Base-by-base conservation (phyloP, 768 basidiomycete genomes). In the Albatrellus ellisii region DNA sequence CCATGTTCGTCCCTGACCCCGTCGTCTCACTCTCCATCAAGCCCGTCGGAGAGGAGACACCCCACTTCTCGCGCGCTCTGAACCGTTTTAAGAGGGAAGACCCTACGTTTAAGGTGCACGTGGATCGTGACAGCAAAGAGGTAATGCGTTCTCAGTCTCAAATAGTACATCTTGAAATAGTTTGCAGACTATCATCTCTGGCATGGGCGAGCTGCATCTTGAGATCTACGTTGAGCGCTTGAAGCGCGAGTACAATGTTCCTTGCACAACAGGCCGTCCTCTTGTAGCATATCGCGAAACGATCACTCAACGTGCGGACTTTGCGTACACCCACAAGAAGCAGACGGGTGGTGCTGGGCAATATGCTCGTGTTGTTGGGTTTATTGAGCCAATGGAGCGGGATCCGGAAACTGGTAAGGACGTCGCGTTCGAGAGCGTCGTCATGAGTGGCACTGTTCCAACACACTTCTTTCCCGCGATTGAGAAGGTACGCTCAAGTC, bases 191-290 rank as follows among this genome's bases (percentile, higher is more conserved):
- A 98, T 99, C 60, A 97, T 99, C 50, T 97, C 92, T 24, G 95
- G 95, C 17, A 99, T 99, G 95, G 95, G 95, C 20, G 95, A 99
- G 60, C 75, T 99, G 14, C 95, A 99, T 58, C 74, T 99, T 18
- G 95, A 99, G 56, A 94, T 99, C 56, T 98, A 99, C 63, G 91
- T 97, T 46, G 95, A 99, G 59, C 88, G 95, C 29, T 97, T 99
- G 91, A 81, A 79, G 52, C 85, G 95, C 40, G 95, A 99, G 62
- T 99, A 99, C 62, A 86, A 85, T 42, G 87, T 90, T 15, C 79
- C 87, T 32, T 95, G 90, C 55, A 70, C 77, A 12, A 97, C 94
- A 6, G 94, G 94, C 45, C 92, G 91, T 60, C 95, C 95, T 10
- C 84, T 84, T 17, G 95, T 99, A 36, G 91, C 91, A 3, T 99